Conservation (phyloP, 2,329 filamentous ascomycete genomes). For the Calonectria montana region DNA sequence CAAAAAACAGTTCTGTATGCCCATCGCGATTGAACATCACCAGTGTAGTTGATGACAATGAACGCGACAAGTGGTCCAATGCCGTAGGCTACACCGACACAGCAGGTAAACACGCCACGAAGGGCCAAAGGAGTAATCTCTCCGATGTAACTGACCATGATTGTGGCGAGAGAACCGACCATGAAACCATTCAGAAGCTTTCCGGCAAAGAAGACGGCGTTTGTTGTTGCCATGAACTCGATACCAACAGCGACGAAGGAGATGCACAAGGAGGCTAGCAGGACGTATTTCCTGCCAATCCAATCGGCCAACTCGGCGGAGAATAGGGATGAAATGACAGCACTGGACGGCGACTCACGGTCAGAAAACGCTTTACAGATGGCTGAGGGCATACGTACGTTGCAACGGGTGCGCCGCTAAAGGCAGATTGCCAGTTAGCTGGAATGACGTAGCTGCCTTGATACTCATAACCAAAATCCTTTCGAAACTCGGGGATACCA, state of each 20-base stretch:
- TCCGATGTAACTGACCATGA: constrained; percentile 28
- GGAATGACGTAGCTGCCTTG: background rate
- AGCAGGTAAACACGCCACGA: constrained; percentile 27
- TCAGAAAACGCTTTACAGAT: background rate
- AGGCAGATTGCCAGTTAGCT: constrained; percentile 15
- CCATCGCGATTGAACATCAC: constrained; percentile 15
- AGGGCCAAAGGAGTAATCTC: constrained; percentile 28
- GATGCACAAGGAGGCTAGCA: constrained; percentile 8
- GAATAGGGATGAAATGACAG: constrained; percentile 22
- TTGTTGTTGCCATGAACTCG: constrained; percentile 24
- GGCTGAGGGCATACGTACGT: background rate
- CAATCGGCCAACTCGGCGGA: constrained; percentile 26
- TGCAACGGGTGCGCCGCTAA: constrained; percentile 11
- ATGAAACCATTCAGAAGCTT: constrained; percentile 28
- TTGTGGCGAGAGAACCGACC: constrained; percentile 21
- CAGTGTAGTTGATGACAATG: constrained; percentile 28
- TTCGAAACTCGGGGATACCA: constrained; percentile 15
- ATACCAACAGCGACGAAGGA: constrained; percentile 15
- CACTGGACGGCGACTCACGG: background rate
- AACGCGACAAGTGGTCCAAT: constrained; percentile 21
- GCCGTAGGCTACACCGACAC: constrained; percentile 23
- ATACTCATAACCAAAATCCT: background rate
- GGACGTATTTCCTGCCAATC: constrained; percentile 22
- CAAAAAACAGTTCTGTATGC: constrained; percentile 28
- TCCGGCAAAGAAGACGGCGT: constrained; percentile 20